Percentiles rank a stretch among this genome's conserved stretches.
These are phyloP conservation scores for Cynara cardunculus DNA, from an alignment of 129 eudicot genomes.

Conservation along the genomic window DNA sequence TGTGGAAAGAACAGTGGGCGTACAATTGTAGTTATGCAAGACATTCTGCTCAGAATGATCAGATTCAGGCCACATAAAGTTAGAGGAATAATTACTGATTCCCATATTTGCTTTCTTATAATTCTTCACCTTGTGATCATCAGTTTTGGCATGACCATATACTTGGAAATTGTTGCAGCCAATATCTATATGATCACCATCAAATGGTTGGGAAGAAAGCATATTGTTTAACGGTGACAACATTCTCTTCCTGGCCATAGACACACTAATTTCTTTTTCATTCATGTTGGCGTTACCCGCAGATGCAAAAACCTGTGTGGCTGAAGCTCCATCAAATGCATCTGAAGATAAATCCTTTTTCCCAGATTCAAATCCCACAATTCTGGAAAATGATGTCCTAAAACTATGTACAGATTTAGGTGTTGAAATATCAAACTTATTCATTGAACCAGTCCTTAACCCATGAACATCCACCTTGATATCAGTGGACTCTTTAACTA, in stretches of 20 bases:
- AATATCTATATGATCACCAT: constrained; percentile 48
- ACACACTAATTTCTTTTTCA: constrained; percentile 34
- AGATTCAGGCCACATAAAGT: constrained; percentile 30
- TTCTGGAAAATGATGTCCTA: constrained; percentile 46
- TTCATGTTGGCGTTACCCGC: constrained; percentile 14
- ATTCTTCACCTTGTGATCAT: constrained; percentile 33
- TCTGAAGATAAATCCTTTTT: constrained; percentile 25
- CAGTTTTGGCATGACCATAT: constrained; percentile 14
- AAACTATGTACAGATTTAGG: constrained; percentile 32
- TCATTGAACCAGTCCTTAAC: constrained; percentile 22
- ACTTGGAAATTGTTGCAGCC: constrained; percentile 16
- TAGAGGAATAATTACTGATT: constrained; percentile 21
- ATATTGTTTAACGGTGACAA: constrained; percentile 56
- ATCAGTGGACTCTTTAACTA: constrained; percentile 31
- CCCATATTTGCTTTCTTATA: constrained; percentile 57
- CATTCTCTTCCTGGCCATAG: constrained; percentile 57
- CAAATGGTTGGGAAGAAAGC: constrained; percentile 32
- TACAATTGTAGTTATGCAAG: constrained; percentile 21
- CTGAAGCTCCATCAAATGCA: constrained; percentile 24
- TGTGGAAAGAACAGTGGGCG: constrained; percentile 34
- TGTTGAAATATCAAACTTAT: constrained; percentile 25
- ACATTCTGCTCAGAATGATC: constrained; percentile 21
- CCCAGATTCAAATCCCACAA: constrained; percentile 62
- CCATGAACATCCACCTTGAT: constrained; percentile 23
- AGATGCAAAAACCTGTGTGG: constrained; percentile 15